Evolutionary conservation across 805 yeast species (phyloP), one percentile per base, ranked within the genome.

Genomic region (Ogataea henricii): DNA sequence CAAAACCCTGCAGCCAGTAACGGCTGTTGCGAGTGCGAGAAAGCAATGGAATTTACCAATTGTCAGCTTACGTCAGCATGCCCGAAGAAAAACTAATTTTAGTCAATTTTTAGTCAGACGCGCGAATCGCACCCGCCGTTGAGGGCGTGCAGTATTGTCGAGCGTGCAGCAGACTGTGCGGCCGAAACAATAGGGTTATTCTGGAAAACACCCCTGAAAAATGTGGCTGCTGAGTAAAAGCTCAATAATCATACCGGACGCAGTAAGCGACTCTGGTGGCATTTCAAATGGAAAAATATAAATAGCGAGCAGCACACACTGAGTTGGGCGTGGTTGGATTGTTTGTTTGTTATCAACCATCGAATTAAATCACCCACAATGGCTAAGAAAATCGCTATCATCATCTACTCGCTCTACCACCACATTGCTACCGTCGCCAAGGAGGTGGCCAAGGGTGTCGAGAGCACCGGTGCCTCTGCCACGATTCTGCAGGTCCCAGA

Each of bases 401-500:
- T 83, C 51, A 70, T 77, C 49, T 90, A 89, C 77, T 84, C 96
- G 23, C 71, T 82, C 42, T 89, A 85, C 73, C 89, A 88, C 58
- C 97, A 89, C 70, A 71, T 88, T 58, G 79, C 79, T 54, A 69
- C 75, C 36, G 60, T 90, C 62, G 95, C 96, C 38, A 79, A 80
- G 67, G 76, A 81, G 32, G 82, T 80, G 57, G 77, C 83, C 64
- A 73, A 74, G 55, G 96, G 96, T 58, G 73, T 88, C 51, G 80
- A 78, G 62, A 66, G 79, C 20, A 83, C 90, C 14, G 95, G 95
- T 51, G 79, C 79, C 29, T 48, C 63, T 14, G 96, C 87, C 21
- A 83, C 79, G 51, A 70, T 89, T 53, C 87, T 67, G 69, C 90
- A 86, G 73, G 81, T 90, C 39, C 78, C 88, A 50, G 96, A 88